Percentiles rank a stretch among this genome's conserved stretches.
These are phyloP conservation scores for Bipolaris sorokiniana DNA, from an alignment of 2,329 filamentous ascomycete genomes.

Conservation along the genomic window DNA sequence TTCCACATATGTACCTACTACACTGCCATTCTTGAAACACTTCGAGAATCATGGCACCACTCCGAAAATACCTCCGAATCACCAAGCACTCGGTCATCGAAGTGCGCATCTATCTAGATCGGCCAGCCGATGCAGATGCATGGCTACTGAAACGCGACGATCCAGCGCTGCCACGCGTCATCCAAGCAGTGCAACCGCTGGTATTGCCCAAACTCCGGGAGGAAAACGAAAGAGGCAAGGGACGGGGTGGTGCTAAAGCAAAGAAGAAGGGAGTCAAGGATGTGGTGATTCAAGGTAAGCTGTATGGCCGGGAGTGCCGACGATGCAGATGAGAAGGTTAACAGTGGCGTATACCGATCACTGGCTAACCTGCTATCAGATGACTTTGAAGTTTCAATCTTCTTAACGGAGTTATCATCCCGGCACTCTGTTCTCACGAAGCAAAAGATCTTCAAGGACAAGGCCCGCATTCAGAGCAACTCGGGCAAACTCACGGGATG, in stretches of 20 bases:
- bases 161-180: constrained; percentile 79
- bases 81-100: constrained; percentile 95
- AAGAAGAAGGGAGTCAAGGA: constrained; percentile 89
- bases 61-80: constrained; percentile 88
- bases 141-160: constrained; percentile 83
- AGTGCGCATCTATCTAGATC: constrained; percentile 93
- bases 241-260: constrained; percentile 60
- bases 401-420: constrained; percentile 83
- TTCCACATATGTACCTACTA: not conserved
- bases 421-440: constrained; percentile 87
- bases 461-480: constrained; percentile 54
- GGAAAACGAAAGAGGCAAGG: constrained; percentile 72
- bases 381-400: constrained; percentile 94
- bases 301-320: not conserved
- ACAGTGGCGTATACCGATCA: not conserved
- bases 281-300: constrained; percentile 77
- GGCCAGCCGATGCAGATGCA: constrained; percentile 78
- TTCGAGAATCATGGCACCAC: constrained; percentile 72
- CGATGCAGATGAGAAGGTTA: not conserved
- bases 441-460: constrained; percentile 71
- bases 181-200: constrained; percentile 81
- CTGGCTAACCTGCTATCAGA: constrained; percentile 61
- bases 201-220: constrained; percentile 91
- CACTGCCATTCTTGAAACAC: not conserved
- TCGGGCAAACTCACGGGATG: constrained; percentile 56